Conservation (phyloP, 1,284 basidiomycete genomes). For the Sanghuangporus baumii region DNA sequence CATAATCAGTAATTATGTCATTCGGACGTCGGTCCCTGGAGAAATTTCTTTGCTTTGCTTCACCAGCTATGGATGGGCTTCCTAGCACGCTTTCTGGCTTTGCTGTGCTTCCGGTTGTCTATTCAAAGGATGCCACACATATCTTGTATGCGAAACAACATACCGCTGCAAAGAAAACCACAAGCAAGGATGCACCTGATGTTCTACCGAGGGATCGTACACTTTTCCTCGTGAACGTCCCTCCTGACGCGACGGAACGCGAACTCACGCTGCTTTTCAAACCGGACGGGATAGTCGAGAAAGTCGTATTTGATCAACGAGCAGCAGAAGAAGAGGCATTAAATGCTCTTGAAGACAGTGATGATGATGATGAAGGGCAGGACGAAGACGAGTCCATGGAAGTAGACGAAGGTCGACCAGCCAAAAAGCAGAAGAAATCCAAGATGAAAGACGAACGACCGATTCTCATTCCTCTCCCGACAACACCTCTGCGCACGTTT, state of each 20-base stretch:
- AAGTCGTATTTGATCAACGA: constrained; percentile 56
- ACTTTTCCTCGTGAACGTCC: constrained; percentile 81
- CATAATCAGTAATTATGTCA: background rate
- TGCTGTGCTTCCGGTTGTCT: constrained; percentile 51
- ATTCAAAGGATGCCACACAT: constrained; percentile 50
- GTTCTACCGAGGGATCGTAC: constrained; percentile 64
- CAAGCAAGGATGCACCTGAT: constrained; percentile 19
- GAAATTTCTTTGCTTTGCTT: background rate
- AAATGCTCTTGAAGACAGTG: constrained; percentile 9
- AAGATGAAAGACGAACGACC: constrained; percentile 24
- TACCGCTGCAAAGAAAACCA: constrained; percentile 23
- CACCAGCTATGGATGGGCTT: constrained; percentile 9
- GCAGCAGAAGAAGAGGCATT: constrained; percentile 21
- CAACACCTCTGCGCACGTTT: constrained; percentile 48
- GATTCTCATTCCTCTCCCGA: constrained; percentile 49
- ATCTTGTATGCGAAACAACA: constrained; percentile 60
- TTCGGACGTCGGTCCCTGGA: background rate
- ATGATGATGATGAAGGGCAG: constrained; percentile 25
- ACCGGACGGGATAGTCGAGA: constrained; percentile 69
- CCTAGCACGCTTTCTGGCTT: constrained; percentile 44
- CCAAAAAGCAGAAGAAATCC: constrained; percentile 40
- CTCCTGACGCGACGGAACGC: constrained; percentile 77
- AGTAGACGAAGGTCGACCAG: constrained; percentile 26
- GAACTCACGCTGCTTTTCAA: constrained; percentile 73
- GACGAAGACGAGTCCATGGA: constrained; percentile 25